Conservation (phyloP, 108 stramenopile species). For the Nitzschia sp. region DNA sequence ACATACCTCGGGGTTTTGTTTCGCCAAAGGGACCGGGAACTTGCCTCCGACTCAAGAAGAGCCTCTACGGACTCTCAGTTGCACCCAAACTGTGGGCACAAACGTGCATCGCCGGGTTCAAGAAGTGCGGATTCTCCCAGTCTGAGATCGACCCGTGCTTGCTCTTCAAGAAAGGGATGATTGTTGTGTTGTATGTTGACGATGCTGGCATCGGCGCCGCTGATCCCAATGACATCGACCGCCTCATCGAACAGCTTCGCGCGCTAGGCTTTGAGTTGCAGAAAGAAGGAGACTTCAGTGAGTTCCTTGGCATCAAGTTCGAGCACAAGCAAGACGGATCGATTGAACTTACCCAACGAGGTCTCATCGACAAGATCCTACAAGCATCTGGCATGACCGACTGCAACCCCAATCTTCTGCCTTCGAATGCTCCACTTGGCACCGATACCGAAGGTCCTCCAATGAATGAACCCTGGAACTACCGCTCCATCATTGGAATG, state of each 20-base stretch:
- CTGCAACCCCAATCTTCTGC: constrained; percentile 27
- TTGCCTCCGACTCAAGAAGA: constrained; percentile 23
- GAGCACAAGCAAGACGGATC: constrained; percentile 13
- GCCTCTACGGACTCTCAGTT: background rate
- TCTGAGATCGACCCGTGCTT: constrained; percentile 39
- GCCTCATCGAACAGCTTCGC: constrained; percentile 4
- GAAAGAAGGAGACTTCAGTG: constrained; percentile 18
- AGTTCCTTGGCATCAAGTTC: constrained; percentile 20
- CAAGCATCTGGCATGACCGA: constrained; percentile 2
- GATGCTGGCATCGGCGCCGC: constrained; percentile 11
- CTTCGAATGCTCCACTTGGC: constrained; percentile 37
- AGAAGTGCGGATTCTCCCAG: constrained; percentile 15
- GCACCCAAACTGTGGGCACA: constrained; percentile 37
- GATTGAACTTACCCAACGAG: constrained; percentile 28
- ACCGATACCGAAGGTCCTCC: constrained; percentile 38
- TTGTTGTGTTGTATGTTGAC: constrained; percentile 15
- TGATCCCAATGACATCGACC: background rate
- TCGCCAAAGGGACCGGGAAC: background rate
- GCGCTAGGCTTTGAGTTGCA: constrained; percentile 11
- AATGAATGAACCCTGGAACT: constrained; percentile 14
- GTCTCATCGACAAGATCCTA: constrained; percentile 26
- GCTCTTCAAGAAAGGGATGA: constrained; percentile 24
- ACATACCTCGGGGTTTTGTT: constrained; percentile 16
- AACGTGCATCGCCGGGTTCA: background rate
- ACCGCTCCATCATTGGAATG: constrained; percentile 40